These are phyloP conservation scores for Leccinum rimulosum DNA, from an alignment of 768 basidiomycete genomes.

Conservation along the genomic window DNA sequence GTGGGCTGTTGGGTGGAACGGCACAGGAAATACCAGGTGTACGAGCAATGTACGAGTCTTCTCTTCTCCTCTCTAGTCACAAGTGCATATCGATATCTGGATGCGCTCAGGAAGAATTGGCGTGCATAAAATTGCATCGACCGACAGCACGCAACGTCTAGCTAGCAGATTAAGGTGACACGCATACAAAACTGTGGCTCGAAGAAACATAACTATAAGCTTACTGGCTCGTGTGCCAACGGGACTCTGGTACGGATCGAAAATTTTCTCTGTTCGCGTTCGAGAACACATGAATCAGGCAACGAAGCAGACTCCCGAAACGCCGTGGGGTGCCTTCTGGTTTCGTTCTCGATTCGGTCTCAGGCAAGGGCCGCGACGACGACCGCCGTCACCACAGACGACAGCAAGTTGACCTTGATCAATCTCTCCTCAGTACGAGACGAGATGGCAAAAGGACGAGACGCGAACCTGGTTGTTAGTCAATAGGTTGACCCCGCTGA, in stretches of 20 bases:
- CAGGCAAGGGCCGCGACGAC: conserved; percentile 37
- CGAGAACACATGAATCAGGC: not conserved
- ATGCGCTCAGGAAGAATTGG: too few relatives aligned
- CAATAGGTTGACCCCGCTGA: conserved; percentile 65
- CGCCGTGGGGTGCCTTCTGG: not conserved
- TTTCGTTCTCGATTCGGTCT: not conserved
- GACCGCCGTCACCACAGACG: conserved; percentile 39
- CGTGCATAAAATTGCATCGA: too few relatives aligned
- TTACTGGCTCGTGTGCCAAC: not conserved
- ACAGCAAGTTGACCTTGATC: conserved; percentile 43
- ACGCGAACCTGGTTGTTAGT: conserved; percentile 73
- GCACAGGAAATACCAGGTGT: too few relatives aligned
- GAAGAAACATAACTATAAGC: not conserved
- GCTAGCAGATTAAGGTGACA: too few relatives aligned
- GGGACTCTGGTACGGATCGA: not conserved
- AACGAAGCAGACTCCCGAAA: not conserved
- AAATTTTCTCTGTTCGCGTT: not conserved
- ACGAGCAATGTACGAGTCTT: too few relatives aligned
- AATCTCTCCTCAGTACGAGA: conserved; percentile 7
- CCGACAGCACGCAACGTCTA: too few relatives aligned
- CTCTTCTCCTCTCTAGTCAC: too few relatives aligned
- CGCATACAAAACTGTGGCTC: too few relatives aligned
- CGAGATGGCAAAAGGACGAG: not conserved
- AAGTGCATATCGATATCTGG: too few relatives aligned
- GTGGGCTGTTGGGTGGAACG: too few relatives aligned